Base-by-base conservation (phyloP, 2,329 filamentous ascomycete species). In the Knoxdaviesia proteae region DNA sequence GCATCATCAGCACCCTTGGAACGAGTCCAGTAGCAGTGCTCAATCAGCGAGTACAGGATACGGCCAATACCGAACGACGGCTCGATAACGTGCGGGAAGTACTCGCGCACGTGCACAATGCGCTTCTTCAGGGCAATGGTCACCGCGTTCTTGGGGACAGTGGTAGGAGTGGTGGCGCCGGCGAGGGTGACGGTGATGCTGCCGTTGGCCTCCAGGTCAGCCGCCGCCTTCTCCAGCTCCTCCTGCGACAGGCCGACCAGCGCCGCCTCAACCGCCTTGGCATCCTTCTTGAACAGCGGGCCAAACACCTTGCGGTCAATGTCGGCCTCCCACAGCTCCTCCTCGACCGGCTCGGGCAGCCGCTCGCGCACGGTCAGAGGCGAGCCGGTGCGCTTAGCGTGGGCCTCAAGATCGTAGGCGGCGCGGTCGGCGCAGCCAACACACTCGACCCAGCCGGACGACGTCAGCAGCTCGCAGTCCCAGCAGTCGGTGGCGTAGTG, bases 401-500 rank as follows among this genome's bases (percentile, higher is more conserved):
- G 90, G 7, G 94, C 87, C 34, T 75, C 80, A 58, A 96, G 61
- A 61, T 98, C 90, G 59, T 94, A 98, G 20, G 90, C 90, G 57
- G 83, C 93, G 53, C 90, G 77, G 58, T 94, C 88, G 47, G 90
- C 90, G 60, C 90, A 96, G 48, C 90, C 90, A 54, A 96, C 88
- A 59, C 88, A 96, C 67, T 98, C 90, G 48, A 96, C 83, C 90
- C 90, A 98, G 58, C 90, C 90, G 54, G 87, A 87, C 47, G 81
- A 87, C 45, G 84, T 96, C 48, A 81, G 68, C 44, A 98, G 67
- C 61, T 98, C 90, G 9, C 86, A 88, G 60, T 98, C 90, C 90
- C 90, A 96, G 65, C 90, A 98, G 65, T 98, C 90, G 44, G 78
- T 73, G 39, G 90, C 90, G 58, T 98, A 98, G 62, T 98, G 90